Evolutionary conservation across 2,329 filamentous ascomycete genomes (phyloP), one percentile per base, ranked within the genome.

Genomic region (Aspergillus fumigatiaffinis): DNA sequence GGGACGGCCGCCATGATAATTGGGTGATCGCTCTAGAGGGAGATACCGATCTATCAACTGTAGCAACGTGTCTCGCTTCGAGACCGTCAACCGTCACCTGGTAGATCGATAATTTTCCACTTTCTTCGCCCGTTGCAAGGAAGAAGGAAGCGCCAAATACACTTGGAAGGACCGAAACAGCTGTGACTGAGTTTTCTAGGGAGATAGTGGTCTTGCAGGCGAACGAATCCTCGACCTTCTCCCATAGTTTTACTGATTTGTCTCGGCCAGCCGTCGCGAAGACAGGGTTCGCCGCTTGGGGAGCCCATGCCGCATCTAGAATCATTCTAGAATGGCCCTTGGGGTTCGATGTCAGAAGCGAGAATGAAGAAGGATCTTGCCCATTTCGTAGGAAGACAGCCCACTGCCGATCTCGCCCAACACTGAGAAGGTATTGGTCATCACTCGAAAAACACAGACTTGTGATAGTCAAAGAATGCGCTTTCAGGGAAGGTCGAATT

Each of bases 301-400:
- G 88, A 1, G 88, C 87, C 93, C 94, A 99, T 2, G 90, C 85
- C 1, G 87, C 89, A 69, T 92, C 91, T 14, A 97, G 80, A 49
- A 99, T 92, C 92, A 99, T 97, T 58, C 94, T 82, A 3, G 89
- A 82, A 73, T 99, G 94, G 0, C 90, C 93, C 75, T 96, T 97
- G 1, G 86, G 84, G 66, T 96, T 91, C 2, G 83, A 79, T 60
- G 87, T 79, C 42, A 84, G 72, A 3, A 88, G 77, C 25, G 72
- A 75, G 67, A 89, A 97, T 14, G 69, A 70, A 5, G 68, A 70
- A 17, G 59, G 53, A 3, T 69, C 69, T 25, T 72, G 66, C 5
- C 64, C 67, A 35, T 76, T 76, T 42, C 85, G 80, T 65, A 84
- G 77, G 71, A 93, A 99, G 1, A 97, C 79, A 0, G 87, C 87